Evolutionary conservation across 2,329 filamentous ascomycete species (phyloP), one percentile per base, ranked within the genome.

Genomic region (Ceratocystis huliohia): DNA sequence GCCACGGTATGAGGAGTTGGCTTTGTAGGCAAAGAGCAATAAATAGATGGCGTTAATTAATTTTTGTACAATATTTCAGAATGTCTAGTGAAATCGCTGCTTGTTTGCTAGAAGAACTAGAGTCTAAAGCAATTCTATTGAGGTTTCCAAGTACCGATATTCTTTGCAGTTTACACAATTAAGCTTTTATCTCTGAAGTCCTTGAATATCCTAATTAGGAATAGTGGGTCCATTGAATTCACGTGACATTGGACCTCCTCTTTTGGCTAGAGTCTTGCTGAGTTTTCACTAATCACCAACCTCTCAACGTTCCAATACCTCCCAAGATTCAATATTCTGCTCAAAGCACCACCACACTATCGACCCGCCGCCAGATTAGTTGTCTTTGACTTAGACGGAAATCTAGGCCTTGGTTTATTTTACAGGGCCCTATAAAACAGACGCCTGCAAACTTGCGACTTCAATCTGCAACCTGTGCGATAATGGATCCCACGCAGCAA

Each of bases 211-310:
- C 53, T 17, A 57, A 37, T 30, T 28, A 5, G 56, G 15, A 15
- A 37, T 59, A 30, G 61, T 63, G 44, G 61, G 20, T 33, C 20
- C 28, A 6, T 3, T 1, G 0, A 20, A 30, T 6, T 6, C 61
- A 63, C 61, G 61, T 63, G 61, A 63, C 64, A 15, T 15, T n/a
- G 28, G 28, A 8, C 25, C 28, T 64, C 25, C 44, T 48, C 44
- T 63, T 63, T 63, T 46, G 45, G 41, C 46, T 53, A 50, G 56
- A 15, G 20, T 44, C 57, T 25, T 57, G 48, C 46, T 61, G 50
- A 57, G 63, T 62, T 59, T 61, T 64, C 64, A 65, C 66, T 68
- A 68, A 63, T 48, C 61, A 41, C 66, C 66, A 68, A 68, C 66
- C 64, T 63, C 64, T 61, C 48, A 48, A 50, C 64, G 61, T 56